phyloP scores from a whole-genome alignment of 345 rosid genomes.

The Eucalyptus guilfoylei region DNA sequence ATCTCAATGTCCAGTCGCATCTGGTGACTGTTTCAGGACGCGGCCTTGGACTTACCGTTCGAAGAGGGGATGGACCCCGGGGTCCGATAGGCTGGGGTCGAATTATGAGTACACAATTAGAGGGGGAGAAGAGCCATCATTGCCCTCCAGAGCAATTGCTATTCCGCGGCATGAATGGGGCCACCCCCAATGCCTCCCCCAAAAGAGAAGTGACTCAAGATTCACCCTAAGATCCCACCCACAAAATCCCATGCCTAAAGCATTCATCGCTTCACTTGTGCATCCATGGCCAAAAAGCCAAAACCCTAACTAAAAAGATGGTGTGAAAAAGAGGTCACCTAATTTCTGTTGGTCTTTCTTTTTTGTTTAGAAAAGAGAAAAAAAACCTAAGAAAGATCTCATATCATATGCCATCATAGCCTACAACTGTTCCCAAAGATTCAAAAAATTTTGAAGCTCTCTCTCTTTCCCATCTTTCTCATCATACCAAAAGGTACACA shows the following conservation, averaged over 20 bases:
- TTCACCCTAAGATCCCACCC: background rate
- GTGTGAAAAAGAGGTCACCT: background rate
- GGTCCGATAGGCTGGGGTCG: background rate
- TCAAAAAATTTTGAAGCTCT: background rate
- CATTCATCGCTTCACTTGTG: background rate
- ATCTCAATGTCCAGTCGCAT: background rate
- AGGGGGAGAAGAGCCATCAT: background rate
- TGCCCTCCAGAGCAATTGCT: background rate
- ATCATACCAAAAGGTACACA: background rate
- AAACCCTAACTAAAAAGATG: background rate
- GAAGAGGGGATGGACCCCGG: background rate
- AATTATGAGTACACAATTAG: background rate
- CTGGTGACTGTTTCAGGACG: background rate
- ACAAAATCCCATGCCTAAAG: background rate
- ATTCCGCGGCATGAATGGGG: background rate
- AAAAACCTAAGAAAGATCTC: background rate
- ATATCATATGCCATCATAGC: background rate
- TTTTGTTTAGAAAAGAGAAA: background rate
- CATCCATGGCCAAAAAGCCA: background rate
- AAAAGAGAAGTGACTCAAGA: background rate
- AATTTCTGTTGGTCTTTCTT: background rate
- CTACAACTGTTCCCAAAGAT: background rate
- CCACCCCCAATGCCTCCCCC: background rate
- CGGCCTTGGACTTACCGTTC: background rate
- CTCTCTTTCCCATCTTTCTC: background rate